phyloP scores from a whole-genome alignment of 1,284 basidiomycete species.

The Phenoliferia sp. region DNA sequence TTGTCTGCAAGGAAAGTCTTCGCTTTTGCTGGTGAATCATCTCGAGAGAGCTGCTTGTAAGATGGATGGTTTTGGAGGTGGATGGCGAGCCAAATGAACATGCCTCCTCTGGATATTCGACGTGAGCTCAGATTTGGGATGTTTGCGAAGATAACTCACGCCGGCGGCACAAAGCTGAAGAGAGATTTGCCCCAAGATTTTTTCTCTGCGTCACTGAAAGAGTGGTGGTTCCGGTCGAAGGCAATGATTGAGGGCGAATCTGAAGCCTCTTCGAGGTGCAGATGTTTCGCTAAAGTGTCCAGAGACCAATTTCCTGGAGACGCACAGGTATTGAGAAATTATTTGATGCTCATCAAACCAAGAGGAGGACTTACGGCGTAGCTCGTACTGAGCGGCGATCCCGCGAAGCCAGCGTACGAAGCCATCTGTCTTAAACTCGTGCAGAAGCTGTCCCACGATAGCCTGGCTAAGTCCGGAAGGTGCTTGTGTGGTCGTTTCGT shows the following conservation, averaged over 20 bases:
- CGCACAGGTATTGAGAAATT: background rate
- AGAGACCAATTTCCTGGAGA: background rate
- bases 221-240: background rate
- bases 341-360: background rate
- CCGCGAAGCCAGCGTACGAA: background rate
- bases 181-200: background rate
- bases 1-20: background rate
- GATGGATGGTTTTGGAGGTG: background rate
- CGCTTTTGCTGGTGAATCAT: background rate
- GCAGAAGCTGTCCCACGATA: conserved; percentile 58
- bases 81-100: background rate
- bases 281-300: background rate
- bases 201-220: background rate
- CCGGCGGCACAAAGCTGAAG: background rate
- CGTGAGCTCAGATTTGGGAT: background rate
- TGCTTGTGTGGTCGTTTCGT: conserved; percentile 65
- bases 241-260: background rate
- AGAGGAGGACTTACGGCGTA: background rate
- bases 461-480: conserved; percentile 67
- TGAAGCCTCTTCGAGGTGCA: background rate
- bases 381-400: background rate
- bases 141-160: background rate
- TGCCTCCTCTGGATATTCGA: background rate
- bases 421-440: conserved; percentile 38
- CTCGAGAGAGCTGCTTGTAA: background rate